Base-by-base conservation (phyloP, 2,329 filamentous ascomycete genomes). In the Penicillium paneum region DNA sequence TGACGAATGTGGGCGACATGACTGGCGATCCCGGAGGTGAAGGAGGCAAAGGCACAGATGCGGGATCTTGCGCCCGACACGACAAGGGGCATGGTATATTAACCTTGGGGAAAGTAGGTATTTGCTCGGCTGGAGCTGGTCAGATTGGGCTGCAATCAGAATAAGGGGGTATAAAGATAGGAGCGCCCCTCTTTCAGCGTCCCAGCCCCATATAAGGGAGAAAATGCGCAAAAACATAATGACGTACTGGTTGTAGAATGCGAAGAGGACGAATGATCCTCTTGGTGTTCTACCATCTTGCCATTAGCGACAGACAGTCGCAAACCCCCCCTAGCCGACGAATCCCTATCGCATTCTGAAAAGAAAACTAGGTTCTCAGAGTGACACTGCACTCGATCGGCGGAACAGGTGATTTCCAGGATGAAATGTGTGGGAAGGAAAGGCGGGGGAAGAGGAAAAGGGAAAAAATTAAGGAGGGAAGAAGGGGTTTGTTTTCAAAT, bases 281-380 rank as follows among this genome's bases (percentile, higher is more conserved):
- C 70, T 62, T 71, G 71, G 63, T 67, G 65, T 71, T 70, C 69
- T 67, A 72, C 69, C 73, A 75, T 76, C 65, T 73, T 72, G 69
- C 67, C 67, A 67, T 69, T 65, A 66, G 61, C 60, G 66, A 65
- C 66, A 67, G 62, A 64, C 52, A 59, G 62, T 67, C 65, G 68
- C 68, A 68, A 67, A 67, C 67, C 70, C 71, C 68, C 72, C 67
- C 64, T 66, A 64, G 64, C 65, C 60, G 54, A 56, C 56, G 53
- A 61, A 61, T 67, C 44, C 66, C 67, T 75, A 76, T 73, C 69
- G 71, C 74, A 76, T 69, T 73, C 59, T 62, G 58, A 61, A 57
- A 55, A 56, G 52, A 57, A 48, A 62, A 53, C 41, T 43, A 49
- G 50, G 38, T 55, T 57, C 56, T 66, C 62, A 63, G 62, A 53